These are phyloP conservation scores for Diplogelasinospora grovesii DNA, from an alignment of 495 filamentous ascomycete species.

Conservation along the genomic window DNA sequence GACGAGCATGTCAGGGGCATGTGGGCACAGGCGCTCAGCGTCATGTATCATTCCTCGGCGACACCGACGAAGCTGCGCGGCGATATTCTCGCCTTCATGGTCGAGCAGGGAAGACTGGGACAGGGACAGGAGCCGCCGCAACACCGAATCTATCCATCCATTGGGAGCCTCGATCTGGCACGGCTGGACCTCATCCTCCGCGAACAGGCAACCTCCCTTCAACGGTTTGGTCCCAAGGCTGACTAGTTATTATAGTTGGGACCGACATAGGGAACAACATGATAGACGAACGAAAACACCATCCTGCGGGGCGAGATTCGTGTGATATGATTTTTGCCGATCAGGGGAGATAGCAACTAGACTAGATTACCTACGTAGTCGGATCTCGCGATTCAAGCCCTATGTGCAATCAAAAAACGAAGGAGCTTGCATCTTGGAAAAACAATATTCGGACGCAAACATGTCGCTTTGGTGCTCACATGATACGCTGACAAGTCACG, in stretches of 20 bases:
- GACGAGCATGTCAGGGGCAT: constrained; percentile 19
- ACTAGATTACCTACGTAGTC: no score
- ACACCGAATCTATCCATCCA: constrained; percentile 7
- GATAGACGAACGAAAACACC: no score
- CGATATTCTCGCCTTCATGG: constrained; percentile 6
- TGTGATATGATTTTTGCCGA: no score
- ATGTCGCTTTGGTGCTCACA: no score
- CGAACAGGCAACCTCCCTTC: not conserved
- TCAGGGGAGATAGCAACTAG: no score
- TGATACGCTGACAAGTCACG: no score
- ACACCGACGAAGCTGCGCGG: not conserved
- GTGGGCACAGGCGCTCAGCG: constrained; percentile 19
- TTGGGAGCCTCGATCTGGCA: constrained; percentile 8
- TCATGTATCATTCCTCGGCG: constrained; percentile 16
- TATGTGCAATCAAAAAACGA: no score
- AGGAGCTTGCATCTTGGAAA: no score
- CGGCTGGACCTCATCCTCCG: not conserved
- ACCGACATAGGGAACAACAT: no score
- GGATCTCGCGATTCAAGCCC: no score
- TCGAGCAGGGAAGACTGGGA: not conserved
- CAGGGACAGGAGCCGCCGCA: not conserved
- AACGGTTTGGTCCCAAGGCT: not conserved
- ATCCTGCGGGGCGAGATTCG: no score
- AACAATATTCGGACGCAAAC: no score
- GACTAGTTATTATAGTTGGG: not conserved